Evolutionary conservation across 495 filamentous ascomycete species (phyloP).

Genomic region (Hypomontagnella submonticulosa): DNA sequence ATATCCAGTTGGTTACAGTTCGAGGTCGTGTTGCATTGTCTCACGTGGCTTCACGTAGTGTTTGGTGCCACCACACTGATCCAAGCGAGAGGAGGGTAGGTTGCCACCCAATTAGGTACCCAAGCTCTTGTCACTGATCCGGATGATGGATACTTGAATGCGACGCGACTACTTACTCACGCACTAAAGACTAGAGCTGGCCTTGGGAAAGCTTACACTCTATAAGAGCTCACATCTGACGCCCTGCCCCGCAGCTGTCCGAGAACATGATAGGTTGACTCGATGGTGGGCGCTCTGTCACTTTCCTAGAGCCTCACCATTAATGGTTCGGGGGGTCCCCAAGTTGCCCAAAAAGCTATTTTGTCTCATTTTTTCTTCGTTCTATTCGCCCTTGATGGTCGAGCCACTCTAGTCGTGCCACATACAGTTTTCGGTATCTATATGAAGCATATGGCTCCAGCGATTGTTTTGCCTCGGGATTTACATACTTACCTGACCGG

Average conservation of each 20-base stretch:
- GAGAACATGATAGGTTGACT: slow-evolving; percentile 21
- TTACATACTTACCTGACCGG: slow-evolving; percentile 1
- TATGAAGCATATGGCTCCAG: slow-evolving; percentile 20
- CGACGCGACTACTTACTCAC: slow-evolving; percentile 2
- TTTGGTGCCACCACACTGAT: slow-evolving; percentile 35
- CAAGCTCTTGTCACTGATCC: neutral
- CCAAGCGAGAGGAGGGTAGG: slow-evolving; percentile 16
- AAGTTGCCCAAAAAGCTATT: slow-evolving; percentile 13
- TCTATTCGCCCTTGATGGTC: slow-evolving; percentile 4
- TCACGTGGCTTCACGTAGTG: slow-evolving; percentile 40
- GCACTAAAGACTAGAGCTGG: slow-evolving; percentile 22
- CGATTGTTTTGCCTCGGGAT: neutral
- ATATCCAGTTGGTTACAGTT: slow-evolving; percentile 20
- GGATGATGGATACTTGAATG: slow-evolving; percentile 4
- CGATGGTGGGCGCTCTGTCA: slow-evolving; percentile 1
- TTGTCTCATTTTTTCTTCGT: neutral
- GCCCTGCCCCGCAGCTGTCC: slow-evolving; percentile 27
- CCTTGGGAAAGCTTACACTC: neutral
- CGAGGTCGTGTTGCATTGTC: slow-evolving; percentile 21
- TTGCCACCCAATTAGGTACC: slow-evolving; percentile 37
- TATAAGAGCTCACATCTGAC: slow-evolving; percentile 17
- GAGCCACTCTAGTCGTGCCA: slow-evolving; percentile 37
- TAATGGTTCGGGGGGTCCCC: slow-evolving; percentile 4
- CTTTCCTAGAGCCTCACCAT: slow-evolving; percentile 20
- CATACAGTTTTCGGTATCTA: slow-evolving; percentile 19